These are phyloP conservation scores for Gardenia jasminoides DNA, from an alignment of 257 asterid species.

Conservation along the genomic window DNA sequence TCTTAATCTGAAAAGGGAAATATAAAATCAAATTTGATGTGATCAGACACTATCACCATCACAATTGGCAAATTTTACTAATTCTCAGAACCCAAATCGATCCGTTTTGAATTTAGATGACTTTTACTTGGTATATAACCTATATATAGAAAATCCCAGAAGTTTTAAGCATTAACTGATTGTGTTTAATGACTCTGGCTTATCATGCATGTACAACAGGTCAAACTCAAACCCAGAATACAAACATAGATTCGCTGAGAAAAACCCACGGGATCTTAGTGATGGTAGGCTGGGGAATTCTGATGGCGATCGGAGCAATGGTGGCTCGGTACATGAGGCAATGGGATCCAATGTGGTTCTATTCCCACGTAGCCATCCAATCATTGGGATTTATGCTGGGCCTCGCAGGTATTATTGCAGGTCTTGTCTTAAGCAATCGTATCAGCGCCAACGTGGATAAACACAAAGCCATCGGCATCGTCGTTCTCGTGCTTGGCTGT, in stretches of 20 bases:
- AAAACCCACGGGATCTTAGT: constrained; percentile 73
- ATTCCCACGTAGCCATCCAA: constrained; percentile 58
- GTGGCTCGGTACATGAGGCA: constrained; percentile 72
- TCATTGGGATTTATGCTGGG: constrained; percentile 69
- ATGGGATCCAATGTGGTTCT: constrained; percentile 88
- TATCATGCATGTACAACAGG: constrained; percentile 31
- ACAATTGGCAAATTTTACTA: too few species aligned
- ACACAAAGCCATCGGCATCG: constrained; percentile 77
- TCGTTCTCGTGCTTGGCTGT: constrained; percentile 62
- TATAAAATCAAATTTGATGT: too few species aligned
- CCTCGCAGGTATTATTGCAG: constrained; percentile 59
- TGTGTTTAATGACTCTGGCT: too few species aligned
- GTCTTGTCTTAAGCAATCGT: constrained; percentile 60
- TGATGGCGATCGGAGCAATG: constrained; percentile 71
- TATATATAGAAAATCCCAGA: too few species aligned
- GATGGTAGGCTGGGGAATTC: constrained; percentile 89
- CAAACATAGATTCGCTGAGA: constrained; percentile 37
- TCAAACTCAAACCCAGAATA: constrained; percentile 35
- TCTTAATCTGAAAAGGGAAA: too few species aligned
- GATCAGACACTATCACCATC: too few species aligned
- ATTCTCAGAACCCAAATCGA: too few species aligned
- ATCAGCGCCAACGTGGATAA: constrained; percentile 36
- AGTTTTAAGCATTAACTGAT: too few species aligned
- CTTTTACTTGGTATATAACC: too few species aligned
- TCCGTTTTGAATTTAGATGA: too few species aligned